Evolutionary conservation across 179 eudicot genomes (phyloP), one percentile per base, ranked within the genome.

Genomic region (Silene coronaria): DNA sequence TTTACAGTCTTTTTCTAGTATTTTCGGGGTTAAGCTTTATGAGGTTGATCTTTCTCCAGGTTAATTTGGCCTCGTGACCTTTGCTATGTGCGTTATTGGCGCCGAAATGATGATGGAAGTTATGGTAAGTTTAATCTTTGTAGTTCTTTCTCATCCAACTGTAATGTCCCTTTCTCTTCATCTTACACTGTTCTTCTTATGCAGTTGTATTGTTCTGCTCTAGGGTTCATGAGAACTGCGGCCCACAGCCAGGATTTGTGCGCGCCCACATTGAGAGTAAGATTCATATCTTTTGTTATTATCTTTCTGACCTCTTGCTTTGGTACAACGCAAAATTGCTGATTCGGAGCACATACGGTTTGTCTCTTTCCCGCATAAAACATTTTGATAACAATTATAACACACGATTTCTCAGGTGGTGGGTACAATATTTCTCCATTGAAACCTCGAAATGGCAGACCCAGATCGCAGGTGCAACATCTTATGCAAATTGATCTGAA

Each of bases 11-110:
- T 64, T 23, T 14, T 27, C 45, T 38, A 45, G 10, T 45, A 45
- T 45, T 48, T 17, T 27, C 21, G 2, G 32, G 19, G 69, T n/a
- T 73, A 9, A n/a, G 22, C 38, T 65, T 70, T 24, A 32, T 46
- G 23, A n/a, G 48, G 71, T 27, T 71, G 26, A 46, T 74, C 34
- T 76, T 64, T 46, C 74, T 74, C 67, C 84, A 96, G 99, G 93
- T 80, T 93, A 81, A 93, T 93, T 45, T 96, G 99, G 99, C 99
- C 99, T 12, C 98, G 99, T 69, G 99, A 96, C 83, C 97, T 96
- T 72, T 96, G 99, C 79, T 96, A 96, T 83, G 91, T 96, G 75
- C 96, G 99, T 45, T 96, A 96, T 77, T 96, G 99, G 99, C 97
- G 98, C 70, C 98, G 98, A 66, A 96, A 96, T 89, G 98, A 96